Conservation (phyloP, 257 asterid species). For the Forsythia suspensa region DNA sequence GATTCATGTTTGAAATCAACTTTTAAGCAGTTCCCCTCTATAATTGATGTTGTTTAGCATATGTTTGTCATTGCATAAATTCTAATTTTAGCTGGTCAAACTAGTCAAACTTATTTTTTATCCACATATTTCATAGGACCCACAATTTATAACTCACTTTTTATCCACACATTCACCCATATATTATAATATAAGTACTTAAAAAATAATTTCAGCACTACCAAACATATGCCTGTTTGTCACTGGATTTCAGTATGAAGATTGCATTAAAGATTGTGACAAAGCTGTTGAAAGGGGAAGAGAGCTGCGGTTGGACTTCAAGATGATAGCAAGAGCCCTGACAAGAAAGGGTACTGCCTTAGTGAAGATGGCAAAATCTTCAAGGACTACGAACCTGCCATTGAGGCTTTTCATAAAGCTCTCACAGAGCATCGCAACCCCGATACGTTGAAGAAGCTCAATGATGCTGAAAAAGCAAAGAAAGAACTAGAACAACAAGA, state of each 20-base stretch:
- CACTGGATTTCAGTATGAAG: conserved; percentile 52
- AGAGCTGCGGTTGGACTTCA: conserved; percentile 79
- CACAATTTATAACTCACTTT: too few relatives aligned
- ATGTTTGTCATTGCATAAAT: too few relatives aligned
- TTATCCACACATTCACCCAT: neutral
- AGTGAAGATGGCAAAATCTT: conserved; percentile 70
- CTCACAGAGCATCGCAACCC: conserved; percentile 95
- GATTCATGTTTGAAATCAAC: too few relatives aligned
- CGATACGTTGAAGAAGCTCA: conserved; percentile 82
- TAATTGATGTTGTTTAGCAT: neutral
- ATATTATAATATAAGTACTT: too few relatives aligned
- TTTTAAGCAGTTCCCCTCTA: too few relatives aligned
- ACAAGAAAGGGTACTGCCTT: conserved; percentile 92
- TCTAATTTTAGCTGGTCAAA: too few relatives aligned
- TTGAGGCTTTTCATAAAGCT: conserved; percentile 89
- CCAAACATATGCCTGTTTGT: neutral
- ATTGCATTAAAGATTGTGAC: conserved; percentile 89
- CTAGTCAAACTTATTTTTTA: too few relatives aligned
- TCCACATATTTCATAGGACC: too few relatives aligned
- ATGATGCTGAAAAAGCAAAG: conserved; percentile 93
- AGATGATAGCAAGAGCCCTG: conserved; percentile 93
- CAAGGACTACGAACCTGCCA: conserved; percentile 84
- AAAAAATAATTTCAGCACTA: too few relatives aligned
- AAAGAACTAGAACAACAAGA: conserved; percentile 90
- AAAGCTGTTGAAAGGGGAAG: conserved; percentile 94